Base-by-base conservation (phyloP, 108 stramenopile species). In the Cyclotella kingstonii region DNA sequence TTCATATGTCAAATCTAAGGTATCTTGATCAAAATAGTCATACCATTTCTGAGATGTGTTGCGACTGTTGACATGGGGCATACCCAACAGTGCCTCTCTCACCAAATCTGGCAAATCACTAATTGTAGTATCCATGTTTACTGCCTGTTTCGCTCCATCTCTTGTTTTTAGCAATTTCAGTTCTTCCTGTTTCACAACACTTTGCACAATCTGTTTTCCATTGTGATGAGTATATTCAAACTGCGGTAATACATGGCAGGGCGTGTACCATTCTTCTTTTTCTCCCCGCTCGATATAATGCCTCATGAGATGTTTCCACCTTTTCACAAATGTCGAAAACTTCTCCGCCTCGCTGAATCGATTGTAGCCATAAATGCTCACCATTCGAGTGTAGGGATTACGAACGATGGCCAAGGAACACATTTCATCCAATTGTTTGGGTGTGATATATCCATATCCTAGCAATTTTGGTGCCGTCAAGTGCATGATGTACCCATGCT, bases 341-440 rank as follows among this genome's bases (percentile, higher is more conserved):
- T 65, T 53, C 54, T 84, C 84, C 4, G 21, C 12, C 15, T 70
- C 49, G 1, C 81, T 79, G 54, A 81, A 84, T 9, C 78, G 69
- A 47, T 84, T 84, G 66, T 84, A 84, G 21, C 65, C 76, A 45
- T 84, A 84, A 22, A 84, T 74, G 65, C 62, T 65, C 7, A 85
- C 80, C 82, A 85, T 85, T 39, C 82, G 72, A 17, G 63, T 61
- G 53, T 85, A 85, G 1, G 82, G 84, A 50, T 85, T 82, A n/a
- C 84, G 58, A 7, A 84, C 79, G 34, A 84, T 78, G 75, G 84
- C 78, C 14, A 84, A 50, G 19, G 65, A 63, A 14, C 74, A 76
- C 4, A 79, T 63, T 4, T 49, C 39, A 34, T 76, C 78, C 47
- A 84, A 54, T 53, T 74, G 60, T n/a, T 79, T 50, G 11, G 68